A percentile compares a stretch with the other conserved stretches of the same genome.
Conservation (phyloP, 2,329 filamentous ascomycete species). For the Sphaerulina musiva region DNA sequence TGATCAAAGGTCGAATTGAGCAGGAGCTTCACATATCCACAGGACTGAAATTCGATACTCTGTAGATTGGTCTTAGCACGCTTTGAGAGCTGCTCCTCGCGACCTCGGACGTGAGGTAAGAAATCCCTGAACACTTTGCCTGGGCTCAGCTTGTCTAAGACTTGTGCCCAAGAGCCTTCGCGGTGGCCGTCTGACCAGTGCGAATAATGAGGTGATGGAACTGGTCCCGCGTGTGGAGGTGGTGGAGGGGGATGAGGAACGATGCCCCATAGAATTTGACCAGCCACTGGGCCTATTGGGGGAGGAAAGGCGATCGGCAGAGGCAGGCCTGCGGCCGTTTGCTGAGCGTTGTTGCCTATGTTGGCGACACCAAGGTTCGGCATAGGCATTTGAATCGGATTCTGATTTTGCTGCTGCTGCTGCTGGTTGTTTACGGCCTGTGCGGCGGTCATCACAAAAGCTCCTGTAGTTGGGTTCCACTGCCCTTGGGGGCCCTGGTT, state of each 20-base stretch:
- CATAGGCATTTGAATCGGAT: neutral
- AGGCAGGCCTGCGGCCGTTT: neutral
- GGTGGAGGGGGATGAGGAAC: too few relatives aligned
- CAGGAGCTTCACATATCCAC: slow-evolving; percentile 51
- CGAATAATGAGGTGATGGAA: slow-evolving; percentile 18
- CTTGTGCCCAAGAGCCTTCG: slow-evolving; percentile 45
- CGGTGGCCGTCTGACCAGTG: slow-evolving; percentile 36
- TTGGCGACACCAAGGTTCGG: neutral
- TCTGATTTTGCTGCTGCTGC: neutral
- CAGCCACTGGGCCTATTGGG: neutral
- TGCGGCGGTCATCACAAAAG: neutral
- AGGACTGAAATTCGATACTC: slow-evolving; percentile 52
- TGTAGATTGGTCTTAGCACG: slow-evolving; percentile 33
- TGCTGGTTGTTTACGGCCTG: neutral
- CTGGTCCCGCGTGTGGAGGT: neutral
- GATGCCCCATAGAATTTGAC: too few relatives aligned
- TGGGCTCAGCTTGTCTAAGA: slow-evolving; percentile 48
- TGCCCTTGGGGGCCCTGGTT: neutral
- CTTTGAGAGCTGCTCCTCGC: slow-evolving; percentile 23
- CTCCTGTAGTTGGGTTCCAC: slow-evolving; percentile 6
- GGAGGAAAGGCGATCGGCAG: neutral
- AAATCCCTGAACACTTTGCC: slow-evolving; percentile 41
- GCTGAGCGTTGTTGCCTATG: neutral
- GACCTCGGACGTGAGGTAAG: slow-evolving; percentile 30
- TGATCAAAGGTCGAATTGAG: slow-evolving; percentile 32